Evolutionary conservation across 176 grass and related monocot species (phyloP).

Genomic region (Cenchrus americanus): DNA sequence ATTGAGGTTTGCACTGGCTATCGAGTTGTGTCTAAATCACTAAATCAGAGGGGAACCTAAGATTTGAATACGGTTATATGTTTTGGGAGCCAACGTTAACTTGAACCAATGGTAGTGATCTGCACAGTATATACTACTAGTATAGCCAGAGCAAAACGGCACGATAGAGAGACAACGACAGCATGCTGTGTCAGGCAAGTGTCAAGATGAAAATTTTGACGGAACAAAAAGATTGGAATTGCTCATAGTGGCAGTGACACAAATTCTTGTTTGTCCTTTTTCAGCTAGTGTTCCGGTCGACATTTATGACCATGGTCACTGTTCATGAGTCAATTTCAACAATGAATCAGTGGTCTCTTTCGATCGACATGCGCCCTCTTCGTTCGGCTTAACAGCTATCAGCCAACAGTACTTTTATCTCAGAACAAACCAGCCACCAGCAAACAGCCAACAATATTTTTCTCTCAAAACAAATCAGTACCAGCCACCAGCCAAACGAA

Average conservation of each 20-base stretch:
- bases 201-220: conserved; percentile 34
- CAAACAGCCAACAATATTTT: too few species aligned
- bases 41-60: neutral
- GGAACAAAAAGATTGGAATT: conserved; percentile 2
- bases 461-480: too few species aligned
- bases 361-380: too few species aligned
- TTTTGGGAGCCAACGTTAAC: neutral
- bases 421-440: too few species aligned
- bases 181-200: conserved; percentile 7
- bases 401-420: too few species aligned
- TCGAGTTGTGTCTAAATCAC: neutral
- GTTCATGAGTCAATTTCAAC: conserved; percentile 26
- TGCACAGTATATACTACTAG: neutral
- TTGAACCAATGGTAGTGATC: neutral
- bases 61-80: neutral
- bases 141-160: neutral
- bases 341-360: neutral
- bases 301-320: conserved; percentile 41
- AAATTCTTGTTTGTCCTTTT: conserved; percentile 28
- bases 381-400: too few species aligned
- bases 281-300: conserved; percentile 15
- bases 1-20: neutral
- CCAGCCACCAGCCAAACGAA: too few species aligned
- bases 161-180: neutral
- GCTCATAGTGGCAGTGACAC: neutral